Evolutionary conservation across 1,284 basidiomycete species (phyloP), one percentile per base, ranked within the genome.

Genomic region (Porogramme epimiltina): DNA sequence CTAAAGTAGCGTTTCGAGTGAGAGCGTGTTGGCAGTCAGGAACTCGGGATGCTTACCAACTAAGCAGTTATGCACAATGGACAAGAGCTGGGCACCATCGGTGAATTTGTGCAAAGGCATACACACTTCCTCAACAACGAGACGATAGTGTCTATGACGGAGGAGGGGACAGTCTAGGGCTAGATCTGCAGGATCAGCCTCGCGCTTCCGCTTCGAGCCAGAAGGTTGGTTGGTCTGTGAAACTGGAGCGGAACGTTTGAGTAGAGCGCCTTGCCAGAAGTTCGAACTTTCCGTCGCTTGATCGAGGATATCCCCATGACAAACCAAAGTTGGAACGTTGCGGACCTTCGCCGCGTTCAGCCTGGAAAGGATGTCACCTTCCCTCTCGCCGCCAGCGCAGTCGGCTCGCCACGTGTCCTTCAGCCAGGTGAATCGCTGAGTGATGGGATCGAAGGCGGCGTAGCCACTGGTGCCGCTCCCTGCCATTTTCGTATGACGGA

Each of bases 351-450:
- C 39, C 10, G 28, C 9, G 34, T 56, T 54, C 15, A 59, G 37
- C 15, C 37, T 9, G 2, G 3, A n/a, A 5, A 56, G 47, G 0
- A 48, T 19, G 23, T 46, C 31, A 10, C 54, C 58, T 19, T 59
- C 58, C 31, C 43, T 40, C 33, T 46, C 41, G 19, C 54, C 42
- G 9, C 36, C 22, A 3, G 36, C 31, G 44, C 49, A 51, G 33
- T 49, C n/a, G 1, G 43, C 45, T 2, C 57, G 45, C 58, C 58
- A 59, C 2, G 43, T 28, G 44, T 59, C 55, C 41, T 59, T 59
- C 18, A 59, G 34, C 43, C 42, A 56, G 2, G 54, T 52, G 33
- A 59, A 51, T 4, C 22, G 13, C 11, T 18, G 25, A n/a, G 40
- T 41, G 9, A 44, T 22, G 22, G 15, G 24, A 13, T 56, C 54